Percentiles rank a stretch among this genome's conserved stretches.
Evolutionary conservation across 1,284 basidiomycete species (phyloP).

Genomic region (Sporisorium sorghi): DNA sequence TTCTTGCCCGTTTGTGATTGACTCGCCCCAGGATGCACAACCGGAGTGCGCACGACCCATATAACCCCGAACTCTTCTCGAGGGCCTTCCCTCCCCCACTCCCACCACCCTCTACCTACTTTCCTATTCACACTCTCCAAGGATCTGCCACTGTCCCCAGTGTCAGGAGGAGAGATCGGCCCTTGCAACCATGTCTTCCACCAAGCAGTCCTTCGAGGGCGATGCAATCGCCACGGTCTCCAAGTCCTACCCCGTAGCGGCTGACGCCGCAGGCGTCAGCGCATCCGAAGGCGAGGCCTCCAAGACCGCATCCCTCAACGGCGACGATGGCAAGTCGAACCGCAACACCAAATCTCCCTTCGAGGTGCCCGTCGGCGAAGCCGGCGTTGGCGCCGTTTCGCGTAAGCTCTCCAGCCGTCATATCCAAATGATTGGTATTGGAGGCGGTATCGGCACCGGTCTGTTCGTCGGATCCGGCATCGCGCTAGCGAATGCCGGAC

Average conservation of each 20-base stretch:
- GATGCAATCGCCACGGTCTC: conserved; percentile 39
- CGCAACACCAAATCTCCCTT: conserved; percentile 33
- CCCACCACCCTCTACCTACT: background rate
- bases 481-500: conserved; percentile 56
- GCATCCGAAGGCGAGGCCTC: conserved; percentile 26
- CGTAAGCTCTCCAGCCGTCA: conserved; percentile 45
- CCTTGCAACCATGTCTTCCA: conserved; percentile 31
- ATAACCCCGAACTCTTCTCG: conserved; percentile 7
- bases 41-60: conserved; percentile 6
- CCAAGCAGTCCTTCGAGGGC: conserved; percentile 36
- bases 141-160: conserved; percentile 17
- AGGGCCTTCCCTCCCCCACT: background rate
- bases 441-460: conserved; percentile 64
- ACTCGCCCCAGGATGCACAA: background rate
- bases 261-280: background rate
- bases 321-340: conserved; percentile 26
- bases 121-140: conserved; percentile 10
- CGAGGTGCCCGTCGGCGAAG: conserved; percentile 34
- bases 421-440: conserved; percentile 62
- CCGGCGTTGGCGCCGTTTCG: conserved; percentile 43
- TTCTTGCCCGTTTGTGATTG: conserved; percentile 4
- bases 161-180: conserved; percentile 30
- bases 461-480: conserved; percentile 61
- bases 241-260: conserved; percentile 28
- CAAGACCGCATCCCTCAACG: conserved; percentile 24